phyloP scores from a whole-genome alignment of 306 rosid genomes.

The Calophaca sinica region DNA sequence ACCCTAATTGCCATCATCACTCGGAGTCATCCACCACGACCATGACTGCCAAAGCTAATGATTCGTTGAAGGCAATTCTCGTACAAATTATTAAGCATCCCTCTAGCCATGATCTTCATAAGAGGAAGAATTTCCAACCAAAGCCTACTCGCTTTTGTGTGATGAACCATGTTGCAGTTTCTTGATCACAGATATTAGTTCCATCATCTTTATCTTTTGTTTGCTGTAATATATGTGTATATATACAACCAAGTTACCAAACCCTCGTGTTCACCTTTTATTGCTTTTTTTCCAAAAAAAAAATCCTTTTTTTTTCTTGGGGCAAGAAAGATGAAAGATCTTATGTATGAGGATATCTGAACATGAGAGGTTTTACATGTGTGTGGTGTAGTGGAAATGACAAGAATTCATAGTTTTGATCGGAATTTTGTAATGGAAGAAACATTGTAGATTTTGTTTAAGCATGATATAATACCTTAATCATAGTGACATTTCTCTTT shows the following conservation, averaged over 20 bases:
- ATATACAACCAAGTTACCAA: not conserved
- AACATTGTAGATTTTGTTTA: not conserved
- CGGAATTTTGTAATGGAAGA: conserved; percentile 36
- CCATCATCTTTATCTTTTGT: not conserved
- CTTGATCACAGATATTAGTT: conserved; percentile 15
- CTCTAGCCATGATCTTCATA: conserved; percentile 55
- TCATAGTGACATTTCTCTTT: not conserved
- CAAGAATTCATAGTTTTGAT: conserved; percentile 10
- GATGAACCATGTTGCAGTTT: conserved; percentile 53
- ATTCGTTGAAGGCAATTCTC: conserved; percentile 54
- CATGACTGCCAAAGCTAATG: conserved; percentile 21
- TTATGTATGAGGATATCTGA: not conserved
- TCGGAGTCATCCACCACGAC: conserved; percentile 1
- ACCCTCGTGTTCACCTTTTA: not conserved
- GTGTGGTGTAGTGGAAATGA: not conserved
- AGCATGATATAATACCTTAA: not conserved
- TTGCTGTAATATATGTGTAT: not conserved
- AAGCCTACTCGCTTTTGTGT: conserved; percentile 60
- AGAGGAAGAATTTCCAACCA: conserved; percentile 63
- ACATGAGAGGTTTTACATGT: conserved; percentile 8
- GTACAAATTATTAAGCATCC: conserved; percentile 55
- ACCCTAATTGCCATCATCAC: not conserved
- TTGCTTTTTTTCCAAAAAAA: not conserved
- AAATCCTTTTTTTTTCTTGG: not conserved
- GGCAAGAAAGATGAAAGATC: not conserved